phyloP scores from a whole-genome alignment of 345 rosid genomes.

The Alliaria petiolata region DNA sequence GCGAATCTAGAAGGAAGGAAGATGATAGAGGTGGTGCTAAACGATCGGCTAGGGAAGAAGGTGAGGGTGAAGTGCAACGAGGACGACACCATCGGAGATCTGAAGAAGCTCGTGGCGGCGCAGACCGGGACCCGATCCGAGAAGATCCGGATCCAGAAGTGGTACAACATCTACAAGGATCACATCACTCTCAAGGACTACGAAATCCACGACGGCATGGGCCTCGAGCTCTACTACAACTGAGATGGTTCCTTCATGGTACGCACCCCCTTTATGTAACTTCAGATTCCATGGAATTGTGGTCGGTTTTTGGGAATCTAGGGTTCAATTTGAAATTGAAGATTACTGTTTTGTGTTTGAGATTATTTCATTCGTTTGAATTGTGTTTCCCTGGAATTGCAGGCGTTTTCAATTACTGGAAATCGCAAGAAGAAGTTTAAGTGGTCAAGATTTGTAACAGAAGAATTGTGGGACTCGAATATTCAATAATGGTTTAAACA shows the following conservation, averaged over 20 bases:
- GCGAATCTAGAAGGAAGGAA: background rate
- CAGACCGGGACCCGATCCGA: slow-evolving; percentile 52
- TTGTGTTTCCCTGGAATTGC: too few relatives aligned
- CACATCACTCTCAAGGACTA: slow-evolving; percentile 74
- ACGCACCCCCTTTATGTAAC: too few relatives aligned
- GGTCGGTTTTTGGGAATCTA: too few relatives aligned
- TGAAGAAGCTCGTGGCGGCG: slow-evolving; percentile 82
- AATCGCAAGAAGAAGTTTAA: too few relatives aligned
- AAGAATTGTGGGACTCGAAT: too few relatives aligned
- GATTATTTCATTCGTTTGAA: too few relatives aligned
- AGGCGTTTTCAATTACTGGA: too few relatives aligned
- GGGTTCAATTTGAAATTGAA: too few relatives aligned
- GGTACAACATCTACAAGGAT: slow-evolving; percentile 65
- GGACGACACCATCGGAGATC: slow-evolving; percentile 73
- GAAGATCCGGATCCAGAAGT: slow-evolving; percentile 40
- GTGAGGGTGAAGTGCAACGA: slow-evolving; percentile 57
- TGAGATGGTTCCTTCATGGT: background rate
- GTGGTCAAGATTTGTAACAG: too few relatives aligned
- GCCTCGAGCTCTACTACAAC: slow-evolving; percentile 71
- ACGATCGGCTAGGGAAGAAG: slow-evolving; percentile 40
- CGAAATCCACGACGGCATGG: slow-evolving; percentile 79
- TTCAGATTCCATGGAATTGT: too few relatives aligned
- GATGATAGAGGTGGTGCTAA: slow-evolving; percentile 70
- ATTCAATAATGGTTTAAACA: too few relatives aligned
- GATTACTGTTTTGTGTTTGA: too few relatives aligned